phyloP scores from a whole-genome alignment of 1,284 basidiomycete genomes.

The Uromyces viciae-fabae region DNA sequence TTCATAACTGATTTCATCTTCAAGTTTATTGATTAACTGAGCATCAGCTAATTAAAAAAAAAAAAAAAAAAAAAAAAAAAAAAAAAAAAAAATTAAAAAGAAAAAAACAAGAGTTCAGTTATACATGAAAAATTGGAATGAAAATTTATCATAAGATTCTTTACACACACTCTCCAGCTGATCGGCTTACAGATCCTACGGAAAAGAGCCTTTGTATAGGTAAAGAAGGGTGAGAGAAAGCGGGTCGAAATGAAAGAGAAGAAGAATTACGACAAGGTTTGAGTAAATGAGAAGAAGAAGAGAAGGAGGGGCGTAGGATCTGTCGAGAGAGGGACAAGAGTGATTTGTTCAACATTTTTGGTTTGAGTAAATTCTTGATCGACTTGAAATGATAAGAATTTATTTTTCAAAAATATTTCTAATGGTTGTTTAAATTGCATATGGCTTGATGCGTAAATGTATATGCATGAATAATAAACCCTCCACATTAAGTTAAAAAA shows the following conservation, averaged over 20 bases:
- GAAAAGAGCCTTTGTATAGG: conserved; percentile 15
- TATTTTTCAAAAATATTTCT: too few relatives aligned
- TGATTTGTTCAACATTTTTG: too few relatives aligned
- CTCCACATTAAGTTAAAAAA: background rate
- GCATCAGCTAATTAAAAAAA: conserved; percentile 25
- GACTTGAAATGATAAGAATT: too few relatives aligned
- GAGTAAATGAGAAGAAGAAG: background rate
- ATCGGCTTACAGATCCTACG: background rate
- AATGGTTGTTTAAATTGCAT: too few relatives aligned
- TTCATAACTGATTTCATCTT: conserved; percentile 36
- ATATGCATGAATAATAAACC: background rate
- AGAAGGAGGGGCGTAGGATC: background rate
- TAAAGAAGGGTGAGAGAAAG: background rate
- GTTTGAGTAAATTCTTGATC: too few relatives aligned
- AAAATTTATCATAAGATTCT: background rate
- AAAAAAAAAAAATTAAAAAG: too few relatives aligned
- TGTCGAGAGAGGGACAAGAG: conserved; percentile 8
- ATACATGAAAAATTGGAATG: too few relatives aligned
- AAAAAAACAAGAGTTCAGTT: too few relatives aligned
- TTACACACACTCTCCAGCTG: conserved; percentile 9
- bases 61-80: background rate
- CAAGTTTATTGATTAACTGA: conserved; percentile 30
- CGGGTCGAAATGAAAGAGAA: background rate
- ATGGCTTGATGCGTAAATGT: background rate
- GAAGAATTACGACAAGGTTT: background rate